Evolutionary conservation across 768 basidiomycete species (phyloP).

Genomic region (Tulasnella sp.): DNA sequence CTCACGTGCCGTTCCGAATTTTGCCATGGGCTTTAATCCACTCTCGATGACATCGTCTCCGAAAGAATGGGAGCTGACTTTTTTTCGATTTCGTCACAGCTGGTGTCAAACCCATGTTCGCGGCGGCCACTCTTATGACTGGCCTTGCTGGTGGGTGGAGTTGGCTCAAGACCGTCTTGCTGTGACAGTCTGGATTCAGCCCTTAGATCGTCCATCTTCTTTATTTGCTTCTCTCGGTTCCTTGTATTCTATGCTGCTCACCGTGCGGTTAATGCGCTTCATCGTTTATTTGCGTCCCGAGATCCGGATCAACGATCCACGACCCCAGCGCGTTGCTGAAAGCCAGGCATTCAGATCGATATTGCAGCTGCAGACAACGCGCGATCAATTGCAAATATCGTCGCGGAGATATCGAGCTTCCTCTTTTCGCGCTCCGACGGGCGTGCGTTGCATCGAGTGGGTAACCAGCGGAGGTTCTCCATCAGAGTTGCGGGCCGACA

Average conservation of each 20-base stretch:
- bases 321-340: not conserved
- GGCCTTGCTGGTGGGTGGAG: constrained; percentile 93
- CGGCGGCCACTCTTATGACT: constrained; percentile 87
- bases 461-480: constrained; percentile 12
- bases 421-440: constrained; percentile 3
- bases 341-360: constrained; percentile 12
- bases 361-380: constrained; percentile 8
- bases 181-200: constrained; percentile 40
- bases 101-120: constrained; percentile 86
- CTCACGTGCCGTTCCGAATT: constrained; percentile 36
- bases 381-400: constrained; percentile 12
- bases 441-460: constrained; percentile 10
- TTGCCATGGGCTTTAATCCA: constrained; percentile 44
- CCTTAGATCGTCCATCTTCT: constrained; percentile 21
- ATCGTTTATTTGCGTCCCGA: constrained; percentile 13
- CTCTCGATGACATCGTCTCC: constrained; percentile 39
- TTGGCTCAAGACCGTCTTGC: constrained; percentile 84
- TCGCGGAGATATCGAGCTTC: constrained; percentile 21
- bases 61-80: constrained; percentile 34
- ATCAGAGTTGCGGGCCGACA: constrained; percentile 21
- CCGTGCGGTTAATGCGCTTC: constrained; percentile 24
- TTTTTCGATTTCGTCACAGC: constrained; percentile 53
- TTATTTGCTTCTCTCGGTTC: constrained; percentile 1
- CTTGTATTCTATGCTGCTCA: constrained; percentile 20
- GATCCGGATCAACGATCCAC: constrained; percentile 27